Percentiles rank a stretch among this genome's conserved stretches.
These are phyloP conservation scores for Clarireedia sp. DNA, from an alignment of 2,329 filamentous ascomycete genomes.

Conservation along the genomic window DNA sequence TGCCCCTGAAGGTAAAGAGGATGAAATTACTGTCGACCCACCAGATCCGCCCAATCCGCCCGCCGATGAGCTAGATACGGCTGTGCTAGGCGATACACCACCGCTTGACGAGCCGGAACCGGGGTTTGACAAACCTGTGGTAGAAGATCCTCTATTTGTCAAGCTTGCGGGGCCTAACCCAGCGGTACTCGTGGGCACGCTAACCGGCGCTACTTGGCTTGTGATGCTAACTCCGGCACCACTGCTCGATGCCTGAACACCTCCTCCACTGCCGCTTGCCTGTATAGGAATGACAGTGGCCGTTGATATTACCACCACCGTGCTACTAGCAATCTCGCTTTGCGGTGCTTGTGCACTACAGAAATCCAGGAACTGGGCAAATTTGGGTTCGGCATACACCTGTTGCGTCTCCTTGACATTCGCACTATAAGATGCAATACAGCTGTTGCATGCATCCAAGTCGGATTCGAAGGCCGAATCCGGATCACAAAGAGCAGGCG, in stretches of 20 bases:
- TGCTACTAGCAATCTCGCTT: constrained; percentile 10
- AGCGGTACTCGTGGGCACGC: neutral
- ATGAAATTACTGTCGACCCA: neutral
- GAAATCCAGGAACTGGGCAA: constrained; percentile 22
- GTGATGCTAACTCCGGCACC: too few species aligned
- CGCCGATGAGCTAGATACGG: too few species aligned
- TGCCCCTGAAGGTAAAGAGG: neutral
- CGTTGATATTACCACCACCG: constrained; percentile 3
- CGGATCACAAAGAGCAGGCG: constrained; percentile 35
- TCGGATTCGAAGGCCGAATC: constrained; percentile 36
- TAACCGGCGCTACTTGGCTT: neutral
- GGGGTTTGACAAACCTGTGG: neutral
- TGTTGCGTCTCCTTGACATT: neutral
- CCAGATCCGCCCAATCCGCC: neutral
- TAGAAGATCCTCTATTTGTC: neutral
- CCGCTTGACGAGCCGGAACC: too few species aligned
- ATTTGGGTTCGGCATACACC: constrained; percentile 18
- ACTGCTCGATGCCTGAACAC: neutral
- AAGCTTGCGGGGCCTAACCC: neutral
- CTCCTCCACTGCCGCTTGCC: neutral
- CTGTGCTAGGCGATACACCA: too few species aligned
- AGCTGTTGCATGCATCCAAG: constrained; percentile 33
- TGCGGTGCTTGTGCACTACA: constrained; percentile 16
- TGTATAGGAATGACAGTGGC: neutral
- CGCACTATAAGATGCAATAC: constrained; percentile 14